A percentile compares a stretch with the other conserved stretches of the same genome.
Evolutionary conservation across 371 early-diverging fungal species (phyloP).

Genomic region (Rhizopus delemar): DNA sequence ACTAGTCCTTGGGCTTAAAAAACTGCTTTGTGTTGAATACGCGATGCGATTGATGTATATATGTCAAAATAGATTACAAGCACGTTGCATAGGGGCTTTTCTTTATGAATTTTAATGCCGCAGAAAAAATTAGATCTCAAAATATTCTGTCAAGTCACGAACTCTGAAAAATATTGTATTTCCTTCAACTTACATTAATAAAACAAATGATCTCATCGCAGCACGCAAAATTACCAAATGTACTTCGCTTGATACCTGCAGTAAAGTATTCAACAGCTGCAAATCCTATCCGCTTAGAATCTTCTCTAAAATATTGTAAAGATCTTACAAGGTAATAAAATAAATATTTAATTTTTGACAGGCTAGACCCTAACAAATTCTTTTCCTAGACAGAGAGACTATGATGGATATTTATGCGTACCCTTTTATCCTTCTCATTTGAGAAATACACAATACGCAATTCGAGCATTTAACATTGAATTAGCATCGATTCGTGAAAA

Average conservation of each 20-base stretch:
- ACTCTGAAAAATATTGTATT: background rate
- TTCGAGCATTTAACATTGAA: constrained; percentile 90
- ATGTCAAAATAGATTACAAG: too few relatives aligned
- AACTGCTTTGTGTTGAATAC: too few relatives aligned
- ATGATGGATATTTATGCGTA: constrained; percentile 74
- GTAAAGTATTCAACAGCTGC: constrained; percentile 4
- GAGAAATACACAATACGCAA: constrained; percentile 70
- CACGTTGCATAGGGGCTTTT: too few relatives aligned
- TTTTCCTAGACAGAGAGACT: constrained; percentile 60
- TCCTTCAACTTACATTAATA: constrained; percentile 6
- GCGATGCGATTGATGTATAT: too few relatives aligned
- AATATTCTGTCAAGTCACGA: background rate
- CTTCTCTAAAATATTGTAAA: constrained; percentile 38
- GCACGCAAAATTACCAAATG: background rate
- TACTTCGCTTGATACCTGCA: background rate
- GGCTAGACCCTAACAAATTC: background rate
- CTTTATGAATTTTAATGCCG: background rate
- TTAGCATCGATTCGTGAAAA: constrained; percentile 76
- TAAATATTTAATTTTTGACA: background rate
- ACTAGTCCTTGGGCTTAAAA: too few relatives aligned
- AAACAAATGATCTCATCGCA: background rate
- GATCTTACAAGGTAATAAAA: constrained; percentile 45
- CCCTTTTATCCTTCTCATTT: constrained; percentile 70
- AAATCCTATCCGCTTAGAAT: constrained; percentile 18
- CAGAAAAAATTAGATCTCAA: background rate